Conservation (phyloP, 208 protist species). For the Tritrichomonas musculus region DNA sequence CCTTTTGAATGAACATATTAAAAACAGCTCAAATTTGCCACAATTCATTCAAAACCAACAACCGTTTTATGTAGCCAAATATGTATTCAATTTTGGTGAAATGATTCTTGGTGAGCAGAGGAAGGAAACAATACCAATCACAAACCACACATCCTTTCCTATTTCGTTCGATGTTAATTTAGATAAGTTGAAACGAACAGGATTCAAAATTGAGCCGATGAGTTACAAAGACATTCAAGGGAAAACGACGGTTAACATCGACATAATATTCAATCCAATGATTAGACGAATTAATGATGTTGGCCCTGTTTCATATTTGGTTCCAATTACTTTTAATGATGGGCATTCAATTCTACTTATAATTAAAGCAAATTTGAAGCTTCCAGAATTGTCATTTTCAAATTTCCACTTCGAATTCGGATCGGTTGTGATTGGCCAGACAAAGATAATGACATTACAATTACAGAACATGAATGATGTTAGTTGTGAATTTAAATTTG, state of each 20-base stretch:
- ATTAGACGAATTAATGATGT: neutral
- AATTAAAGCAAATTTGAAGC: neutral
- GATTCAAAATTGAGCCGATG: neutral
- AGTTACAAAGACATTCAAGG: neutral
- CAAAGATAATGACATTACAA: neutral
- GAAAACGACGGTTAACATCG: neutral
- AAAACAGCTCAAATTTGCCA: neutral
- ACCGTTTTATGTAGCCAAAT: neutral
- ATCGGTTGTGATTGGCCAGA: neutral
- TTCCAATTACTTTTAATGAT: neutral
- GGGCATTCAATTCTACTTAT: neutral
- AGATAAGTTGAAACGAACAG: neutral
- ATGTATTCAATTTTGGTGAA: neutral
- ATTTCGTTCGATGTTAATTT: neutral
- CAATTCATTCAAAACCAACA: neutral
- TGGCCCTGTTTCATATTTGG: neutral
- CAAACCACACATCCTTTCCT: neutral
- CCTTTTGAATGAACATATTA: neutral
- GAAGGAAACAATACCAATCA: neutral
- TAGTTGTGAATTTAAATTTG: constrained; percentile 10
- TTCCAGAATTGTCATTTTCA: neutral
- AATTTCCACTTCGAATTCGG: neutral
- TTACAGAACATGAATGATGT: constrained; percentile 27
- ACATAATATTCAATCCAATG: neutral
- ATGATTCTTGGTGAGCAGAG: neutral